These are phyloP conservation scores for Alternaria burnsii DNA, from an alignment of 2,329 filamentous ascomycete species.

Conservation along the genomic window DNA sequence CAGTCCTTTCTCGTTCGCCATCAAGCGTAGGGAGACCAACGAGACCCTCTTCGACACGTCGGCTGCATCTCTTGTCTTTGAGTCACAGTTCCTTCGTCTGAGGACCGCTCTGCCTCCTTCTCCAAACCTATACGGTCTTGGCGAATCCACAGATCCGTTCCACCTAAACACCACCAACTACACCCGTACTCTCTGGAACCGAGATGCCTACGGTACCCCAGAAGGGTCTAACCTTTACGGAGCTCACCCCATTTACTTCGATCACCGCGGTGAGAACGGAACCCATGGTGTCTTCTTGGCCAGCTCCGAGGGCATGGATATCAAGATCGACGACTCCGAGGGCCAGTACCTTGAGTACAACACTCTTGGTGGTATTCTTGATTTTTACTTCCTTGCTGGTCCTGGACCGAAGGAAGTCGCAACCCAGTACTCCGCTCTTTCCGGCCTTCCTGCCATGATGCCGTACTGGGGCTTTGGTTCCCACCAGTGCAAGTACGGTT, in stretches of 20 bases:
- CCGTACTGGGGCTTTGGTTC: slow-evolving; percentile 64
- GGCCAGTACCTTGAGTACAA: slow-evolving; percentile 82
- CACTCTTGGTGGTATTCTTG: slow-evolving; percentile 78
- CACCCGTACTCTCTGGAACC: slow-evolving; percentile 70
- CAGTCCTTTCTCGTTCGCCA: slow-evolving; percentile 72
- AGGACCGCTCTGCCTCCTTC: slow-evolving; percentile 72
- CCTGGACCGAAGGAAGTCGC: slow-evolving; percentile 58
- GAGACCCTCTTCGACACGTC: slow-evolving; percentile 75
- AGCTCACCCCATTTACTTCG: slow-evolving; percentile 77
- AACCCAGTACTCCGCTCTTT: slow-evolving; percentile 58
- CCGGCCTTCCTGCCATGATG: slow-evolving; percentile 58
- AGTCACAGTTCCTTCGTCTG: slow-evolving; percentile 77
- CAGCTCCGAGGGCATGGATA: slow-evolving; percentile 66
- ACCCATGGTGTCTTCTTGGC: slow-evolving; percentile 50
- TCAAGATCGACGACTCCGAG: slow-evolving; percentile 73
- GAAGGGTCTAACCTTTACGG: slow-evolving; percentile 74
- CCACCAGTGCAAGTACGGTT: slow-evolving; percentile 61
- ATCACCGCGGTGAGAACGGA: slow-evolving; percentile 65
- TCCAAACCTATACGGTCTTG: slow-evolving; percentile 78
- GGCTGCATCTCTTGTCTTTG: slow-evolving; percentile 73
- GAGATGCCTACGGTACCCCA: slow-evolving; percentile 70
- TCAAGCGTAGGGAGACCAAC: slow-evolving; percentile 64
- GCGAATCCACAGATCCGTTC: slow-evolving; percentile 77
- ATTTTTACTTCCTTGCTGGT: slow-evolving; percentile 65
- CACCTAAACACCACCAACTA: slow-evolving; percentile 74